Conservation (phyloP, 805 yeast genomes). For the Priceomyces melissophilus region DNA sequence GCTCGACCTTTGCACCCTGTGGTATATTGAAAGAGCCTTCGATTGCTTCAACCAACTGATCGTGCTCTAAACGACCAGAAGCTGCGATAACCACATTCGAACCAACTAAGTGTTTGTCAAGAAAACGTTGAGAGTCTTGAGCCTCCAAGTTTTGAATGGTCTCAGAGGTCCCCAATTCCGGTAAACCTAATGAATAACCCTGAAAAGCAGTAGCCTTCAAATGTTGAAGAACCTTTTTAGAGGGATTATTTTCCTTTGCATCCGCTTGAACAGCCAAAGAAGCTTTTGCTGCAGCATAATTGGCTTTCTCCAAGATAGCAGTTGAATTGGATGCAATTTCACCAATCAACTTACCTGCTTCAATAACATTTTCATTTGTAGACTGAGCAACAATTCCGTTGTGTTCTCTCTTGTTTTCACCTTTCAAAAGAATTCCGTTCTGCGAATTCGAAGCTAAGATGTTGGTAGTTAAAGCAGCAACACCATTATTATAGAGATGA, state of each 20-base stretch:
- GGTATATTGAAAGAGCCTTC: conserved; percentile 46
- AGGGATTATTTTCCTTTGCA: conserved; percentile 54
- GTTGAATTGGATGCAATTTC: conserved; percentile 37
- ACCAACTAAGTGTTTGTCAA: conserved; percentile 54
- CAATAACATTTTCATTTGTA: conserved; percentile 45
- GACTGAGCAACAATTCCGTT: conserved; percentile 59
- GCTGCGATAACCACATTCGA: conserved; percentile 68
- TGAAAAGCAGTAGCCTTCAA: conserved; percentile 83
- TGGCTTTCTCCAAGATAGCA: conserved; percentile 39
- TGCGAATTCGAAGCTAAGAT: conserved; percentile 42
- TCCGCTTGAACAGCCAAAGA: conserved; percentile 46
- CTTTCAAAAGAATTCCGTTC: conserved; percentile 55
- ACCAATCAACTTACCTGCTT: conserved; percentile 53
- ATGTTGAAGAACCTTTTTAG: conserved; percentile 64
- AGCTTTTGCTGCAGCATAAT: conserved; percentile 46
- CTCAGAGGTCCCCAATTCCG: conserved; percentile 72
- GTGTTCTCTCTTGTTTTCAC: conserved; percentile 59
- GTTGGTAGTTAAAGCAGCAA: conserved; percentile 60
- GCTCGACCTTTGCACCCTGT: conserved; percentile 48
- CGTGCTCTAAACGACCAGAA: conserved; percentile 70
- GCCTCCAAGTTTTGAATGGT: conserved; percentile 55
- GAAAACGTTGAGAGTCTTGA: conserved; percentile 56
- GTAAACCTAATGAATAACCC: conserved; percentile 76
- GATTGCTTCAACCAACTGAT: conserved; percentile 63
- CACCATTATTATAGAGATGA: conserved; percentile 80